Base-by-base conservation (phyloP, 2,329 filamentous ascomycete genomes). In the Aschersonia sp. region DNA sequence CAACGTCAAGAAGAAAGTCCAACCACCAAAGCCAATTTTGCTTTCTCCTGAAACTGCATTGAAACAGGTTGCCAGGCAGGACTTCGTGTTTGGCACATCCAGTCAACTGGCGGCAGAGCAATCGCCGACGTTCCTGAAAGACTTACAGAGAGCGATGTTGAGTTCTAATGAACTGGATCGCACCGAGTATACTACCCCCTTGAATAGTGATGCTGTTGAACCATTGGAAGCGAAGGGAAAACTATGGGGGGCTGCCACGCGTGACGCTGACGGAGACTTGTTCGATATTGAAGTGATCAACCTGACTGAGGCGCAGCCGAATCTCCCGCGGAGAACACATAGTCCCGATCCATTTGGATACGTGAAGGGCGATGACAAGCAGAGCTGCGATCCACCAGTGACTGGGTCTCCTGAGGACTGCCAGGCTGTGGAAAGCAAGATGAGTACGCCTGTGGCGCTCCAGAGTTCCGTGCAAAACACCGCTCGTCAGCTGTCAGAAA, bases 21-120 rank as follows among this genome's bases (percentile, higher is more conserved):
- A 54, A 43, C 58, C 58, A 1, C 65, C 69, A n/a, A 68, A 70
- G 28, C 67, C 70, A 42, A 61, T 75, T 20, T 61, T 94, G 2
- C 67, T 86, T 9, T 86, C 85, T 1, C 87, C 87, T 0, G 69
- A 68, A 45, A 75, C 82, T 30, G 88, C 86, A 1, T 64, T 82
- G 43, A 75, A 75, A 47, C 74, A 83, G 54, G 75, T 84, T 10
- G 71, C 76, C 3, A 69, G 75, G 1, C 88, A 92, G 59, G 79
- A 89, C 51, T 85, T 89, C 58, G 66, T 94, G 0, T 94, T 94
- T 63, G 88, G 87, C 1, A 92, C 87, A 0, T 89, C 84, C 1
- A 94, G 88, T 60, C 88, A 94, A 60, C 66, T 94, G 30, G 83
- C 82, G 10, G 68, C 74, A 48, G 84, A 88, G 49, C 78, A 88